Base-by-base conservation (phyloP, 179 eudicot genomes). In the Sideroxylon spinosum region DNA sequence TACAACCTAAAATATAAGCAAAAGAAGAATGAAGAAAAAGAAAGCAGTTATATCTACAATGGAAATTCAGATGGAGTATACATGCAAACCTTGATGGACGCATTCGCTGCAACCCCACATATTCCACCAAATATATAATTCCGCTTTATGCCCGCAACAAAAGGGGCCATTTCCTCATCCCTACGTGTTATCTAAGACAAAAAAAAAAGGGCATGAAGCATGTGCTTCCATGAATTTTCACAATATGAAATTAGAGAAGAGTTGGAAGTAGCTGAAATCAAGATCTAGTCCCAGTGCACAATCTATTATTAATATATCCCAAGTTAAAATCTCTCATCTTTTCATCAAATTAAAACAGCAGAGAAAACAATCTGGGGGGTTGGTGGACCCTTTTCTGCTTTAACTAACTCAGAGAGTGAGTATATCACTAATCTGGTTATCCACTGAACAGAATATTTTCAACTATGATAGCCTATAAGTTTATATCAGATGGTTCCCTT, bases 131-230 rank as follows among this genome's bases (percentile, higher is more conserved):
- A 92, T 71, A 96, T 87, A 80, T 92, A 96, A 78, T 81, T 92
- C 75, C 95, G 92, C 87, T 88, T 96, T 68, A 83, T 69, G 72
- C 86, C 89, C 23, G 97, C 90, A 77, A 96, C 82, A 79, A 92
- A 96, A 76, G 99, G 96, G 69, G 96, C 89, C 86, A 94, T 92
- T 80, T 90, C 97, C 84, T 96, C 98, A 85, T 96, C 99, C 79
- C 99, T 84, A 26, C 96, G 96, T 70, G 97, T 92, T 78, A 96
- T 90, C 99, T 96, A 77, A 62, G 52, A 22, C 74, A 80, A 17
- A 66, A 82, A 78, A 55, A 20, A 82, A 79, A 53, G 61, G 64
- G 46, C 49, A 63, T 46, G 67, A 73, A 44, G 3, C 37, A 73
- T 48, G 29, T 23, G 65, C 32, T 62, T 32, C 56, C 29, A n/a